Evolutionary conservation across 257 asterid species (phyloP).

Genomic region (Primulina tabacum): DNA sequence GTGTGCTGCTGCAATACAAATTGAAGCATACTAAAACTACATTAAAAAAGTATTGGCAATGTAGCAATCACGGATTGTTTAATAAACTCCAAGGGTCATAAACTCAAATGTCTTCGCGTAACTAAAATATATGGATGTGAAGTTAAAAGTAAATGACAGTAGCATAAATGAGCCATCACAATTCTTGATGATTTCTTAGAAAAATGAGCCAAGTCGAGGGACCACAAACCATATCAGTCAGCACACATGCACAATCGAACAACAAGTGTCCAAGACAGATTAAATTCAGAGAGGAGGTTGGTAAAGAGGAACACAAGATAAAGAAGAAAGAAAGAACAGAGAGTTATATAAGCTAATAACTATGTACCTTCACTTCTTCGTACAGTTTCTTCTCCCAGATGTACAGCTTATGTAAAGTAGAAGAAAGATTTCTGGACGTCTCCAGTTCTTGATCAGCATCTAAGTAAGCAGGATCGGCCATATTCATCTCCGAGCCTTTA

Average conservation of each 20-base stretch:
- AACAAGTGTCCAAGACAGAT: constrained; percentile 26
- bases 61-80: constrained; percentile 6
- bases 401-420: constrained; percentile 77
- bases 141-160: constrained; percentile 28
- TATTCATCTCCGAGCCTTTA: constrained; percentile 35
- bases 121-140: constrained; percentile 24
- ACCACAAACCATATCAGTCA: constrained; percentile 32
- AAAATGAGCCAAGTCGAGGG: constrained; percentile 31
- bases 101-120: constrained; percentile 11
- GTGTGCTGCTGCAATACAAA: constrained; percentile 2
- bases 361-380: constrained; percentile 90
- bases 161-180: constrained; percentile 27
- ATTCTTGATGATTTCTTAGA: constrained; percentile 28
- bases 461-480: constrained; percentile 43
- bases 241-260: constrained; percentile 29
- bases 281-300: constrained; percentile 24
- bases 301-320: constrained; percentile 12
- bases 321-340: constrained; percentile 8
- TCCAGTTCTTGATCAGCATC: constrained; percentile 59
- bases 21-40: constrained; percentile 15
- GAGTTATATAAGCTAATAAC: constrained; percentile 19
- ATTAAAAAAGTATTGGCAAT: constrained; percentile 5
- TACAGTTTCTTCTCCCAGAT: constrained; percentile 97
- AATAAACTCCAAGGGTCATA: constrained; percentile 14
- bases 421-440: constrained; percentile 66